Evolutionary conservation across 345 rosid species (phyloP), one percentile per base, ranked within the genome.

Genomic region (Clausena lansium): DNA sequence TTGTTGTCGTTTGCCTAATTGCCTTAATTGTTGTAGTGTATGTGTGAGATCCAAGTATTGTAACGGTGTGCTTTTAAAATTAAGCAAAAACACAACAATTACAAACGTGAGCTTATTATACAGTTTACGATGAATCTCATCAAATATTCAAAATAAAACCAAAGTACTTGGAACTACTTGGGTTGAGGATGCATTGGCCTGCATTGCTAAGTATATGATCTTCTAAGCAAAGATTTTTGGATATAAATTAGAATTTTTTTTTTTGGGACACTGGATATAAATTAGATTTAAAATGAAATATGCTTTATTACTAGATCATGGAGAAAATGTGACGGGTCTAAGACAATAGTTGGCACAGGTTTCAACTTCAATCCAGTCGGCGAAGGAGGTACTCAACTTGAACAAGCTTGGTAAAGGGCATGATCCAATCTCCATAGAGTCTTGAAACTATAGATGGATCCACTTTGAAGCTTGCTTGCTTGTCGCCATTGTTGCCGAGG

Each of bases 311-410:
- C 7, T 5, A 6, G 20, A 39, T 9, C 7, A 62, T 2, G 4
- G n/a, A 17, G 68, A 28, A 25, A 15, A 3, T 8, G 77, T 3
- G 14, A 74, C 17, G 25, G 52, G 33, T 24, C 24, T 14, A 38
- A 27, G 7, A 3, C 11, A 38, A 33, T 5, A 22, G 2, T 2
- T 7, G 54, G 28, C 38, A 35, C 2, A 17, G 2, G 66, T 32
- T 25, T 35, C 66, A 19, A 30, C 38, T 25, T 90, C 87, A 92
- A 70, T 93, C 93, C 2, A 93, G 84, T 59, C 99, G 92, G 25
- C 87, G 89, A 9, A 93, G 93, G 60, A 93, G 97, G 84, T 95
- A 95, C 80, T 92, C 90, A 38, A 95, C 89, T 79, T 95, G 84
- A 45, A 95, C 98, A 1, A 14, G 77, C 79, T 93, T 95, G 47